Percentiles rank a stretch among this genome's conserved stretches.
These are phyloP conservation scores for Clitoria ternatea DNA, from an alignment of 306 rosid genomes.

Conservation along the genomic window DNA sequence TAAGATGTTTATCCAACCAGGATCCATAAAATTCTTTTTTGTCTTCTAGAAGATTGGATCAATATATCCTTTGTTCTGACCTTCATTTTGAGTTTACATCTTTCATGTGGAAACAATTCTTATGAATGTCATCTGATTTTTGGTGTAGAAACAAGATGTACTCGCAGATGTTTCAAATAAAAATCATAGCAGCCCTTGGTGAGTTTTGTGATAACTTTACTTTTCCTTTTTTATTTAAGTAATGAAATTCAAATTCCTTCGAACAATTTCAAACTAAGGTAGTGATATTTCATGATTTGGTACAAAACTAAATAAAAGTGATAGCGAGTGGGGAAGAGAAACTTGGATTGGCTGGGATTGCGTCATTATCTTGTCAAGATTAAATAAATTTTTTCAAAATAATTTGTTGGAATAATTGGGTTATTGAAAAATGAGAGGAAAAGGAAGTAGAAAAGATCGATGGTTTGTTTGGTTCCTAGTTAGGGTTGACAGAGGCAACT, in stretches of 20 bases:
- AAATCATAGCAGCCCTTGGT: slow-evolving; percentile 33
- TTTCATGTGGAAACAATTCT: slow-evolving; percentile 12
- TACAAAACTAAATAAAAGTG: not conserved
- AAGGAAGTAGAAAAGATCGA: not conserved
- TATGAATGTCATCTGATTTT: slow-evolving; percentile 17
- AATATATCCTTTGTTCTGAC: not conserved
- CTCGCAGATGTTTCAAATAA: slow-evolving; percentile 48
- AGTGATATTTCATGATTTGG: not conserved
- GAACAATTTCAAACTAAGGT: not conserved
- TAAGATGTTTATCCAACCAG: too few species aligned
- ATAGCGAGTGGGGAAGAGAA: not conserved
- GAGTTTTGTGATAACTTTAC: slow-evolving; percentile 29
- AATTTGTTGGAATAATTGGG: not conserved
- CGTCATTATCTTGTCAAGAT: not conserved
- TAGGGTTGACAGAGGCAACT: too few species aligned
- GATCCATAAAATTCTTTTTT: not conserved
- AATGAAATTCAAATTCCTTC: not conserved
- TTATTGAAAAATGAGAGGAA: not conserved
- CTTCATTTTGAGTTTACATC: not conserved
- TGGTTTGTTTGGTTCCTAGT: not conserved
- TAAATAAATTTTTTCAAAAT: not conserved
- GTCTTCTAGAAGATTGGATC: not conserved
- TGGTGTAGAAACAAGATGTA: slow-evolving; percentile 22
- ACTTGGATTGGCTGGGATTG: not conserved
- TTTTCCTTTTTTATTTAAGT: not conserved